Evolutionary conservation across 139 green algal genomes (phyloP).

Genomic region (Chlamydomonas applanata): DNA sequence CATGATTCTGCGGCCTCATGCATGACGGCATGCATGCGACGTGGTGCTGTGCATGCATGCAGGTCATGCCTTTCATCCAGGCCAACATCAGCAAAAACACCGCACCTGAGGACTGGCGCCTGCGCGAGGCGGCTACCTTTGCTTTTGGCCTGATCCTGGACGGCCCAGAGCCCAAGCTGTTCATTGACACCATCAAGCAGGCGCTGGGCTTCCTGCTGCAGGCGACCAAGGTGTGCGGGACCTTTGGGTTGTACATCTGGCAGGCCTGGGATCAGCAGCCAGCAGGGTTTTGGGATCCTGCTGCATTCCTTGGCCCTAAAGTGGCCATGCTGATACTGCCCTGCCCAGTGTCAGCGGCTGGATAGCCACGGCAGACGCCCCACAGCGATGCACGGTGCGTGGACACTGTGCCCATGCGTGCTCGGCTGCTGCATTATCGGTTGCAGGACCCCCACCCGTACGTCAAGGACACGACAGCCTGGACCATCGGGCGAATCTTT

Average conservation of each 20-base stretch:
- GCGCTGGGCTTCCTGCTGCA: constrained; percentile 77
- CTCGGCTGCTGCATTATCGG: constrained; percentile 27
- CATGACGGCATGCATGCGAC: too few species aligned
- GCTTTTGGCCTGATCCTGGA: constrained; percentile 97
- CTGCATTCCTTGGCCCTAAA: too few species aligned
- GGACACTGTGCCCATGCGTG: neutral
- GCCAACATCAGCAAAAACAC: constrained; percentile 80
- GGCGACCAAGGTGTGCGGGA: constrained; percentile 28
- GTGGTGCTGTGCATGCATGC: constrained; percentile 13
- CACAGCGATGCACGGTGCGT: too few species aligned
- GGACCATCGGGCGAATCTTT: constrained; percentile 94
- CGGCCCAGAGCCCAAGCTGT: constrained; percentile 64
- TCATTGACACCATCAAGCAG: constrained; percentile 66
- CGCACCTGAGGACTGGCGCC: constrained; percentile 80
- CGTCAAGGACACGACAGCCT: constrained; percentile 93
- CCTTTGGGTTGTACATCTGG: too few species aligned
- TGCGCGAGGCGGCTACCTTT: constrained; percentile 92
- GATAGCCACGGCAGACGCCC: too few species aligned
- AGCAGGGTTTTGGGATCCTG: too few species aligned
- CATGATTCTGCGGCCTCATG: too few species aligned
- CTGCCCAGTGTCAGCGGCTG: too few species aligned
- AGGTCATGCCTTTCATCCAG: constrained; percentile 77
- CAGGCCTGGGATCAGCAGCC: too few species aligned
- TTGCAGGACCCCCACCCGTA: constrained; percentile 77
- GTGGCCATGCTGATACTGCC: too few species aligned